A percentile compares a stretch with the other conserved stretches of the same genome.
These are phyloP conservation scores for Oehlia diaphana DNA, from an alignment of 192 early-diverging fungal genomes.

Conservation along the genomic window DNA sequence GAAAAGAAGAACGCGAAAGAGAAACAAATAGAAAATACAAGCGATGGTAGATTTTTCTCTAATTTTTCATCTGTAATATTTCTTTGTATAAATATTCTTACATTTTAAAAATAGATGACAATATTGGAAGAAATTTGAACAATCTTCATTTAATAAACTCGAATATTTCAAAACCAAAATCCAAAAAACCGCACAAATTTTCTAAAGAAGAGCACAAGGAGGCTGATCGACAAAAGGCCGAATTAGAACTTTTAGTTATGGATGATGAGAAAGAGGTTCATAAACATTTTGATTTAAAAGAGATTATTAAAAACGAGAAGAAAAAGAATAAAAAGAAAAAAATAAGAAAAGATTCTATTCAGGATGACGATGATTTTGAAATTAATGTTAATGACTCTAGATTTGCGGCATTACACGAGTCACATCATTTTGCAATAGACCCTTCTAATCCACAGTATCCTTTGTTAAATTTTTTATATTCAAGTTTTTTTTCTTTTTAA, in stretches of 20 bases:
- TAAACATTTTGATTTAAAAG: constrained; percentile 87
- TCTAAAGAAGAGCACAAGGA: constrained; percentile 56
- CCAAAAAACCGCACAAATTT: constrained; percentile 53
- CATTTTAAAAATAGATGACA: constrained; percentile 35
- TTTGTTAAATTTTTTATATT: not conserved
- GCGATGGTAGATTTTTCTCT: constrained; percentile 2
- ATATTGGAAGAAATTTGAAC: constrained; percentile 27
- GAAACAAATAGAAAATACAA: constrained; percentile 33
- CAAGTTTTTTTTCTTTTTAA: not conserved
- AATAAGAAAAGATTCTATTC: constrained; percentile 51
- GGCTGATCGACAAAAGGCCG: constrained; percentile 64
- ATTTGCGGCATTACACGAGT: constrained; percentile 77
- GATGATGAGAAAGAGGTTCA: constrained; percentile 59
- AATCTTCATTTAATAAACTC: constrained; percentile 42
- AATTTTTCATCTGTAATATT: not conserved
- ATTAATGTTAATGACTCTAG: constrained; percentile 84
- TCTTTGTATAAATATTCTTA: not conserved
- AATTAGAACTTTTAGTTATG: constrained; percentile 83
- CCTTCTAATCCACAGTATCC: constrained; percentile 86
- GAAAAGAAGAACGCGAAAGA: constrained; percentile 53
- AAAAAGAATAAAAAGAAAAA: constrained; percentile 56
- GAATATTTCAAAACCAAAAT: constrained; percentile 36
- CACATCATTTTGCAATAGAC: constrained; percentile 91
- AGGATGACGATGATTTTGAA: constrained; percentile 79
- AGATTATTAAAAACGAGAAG: constrained; percentile 86